These are phyloP conservation scores for Trypanosoma vivax DNA, from an alignment of 208 protist species.

Conservation along the genomic window DNA sequence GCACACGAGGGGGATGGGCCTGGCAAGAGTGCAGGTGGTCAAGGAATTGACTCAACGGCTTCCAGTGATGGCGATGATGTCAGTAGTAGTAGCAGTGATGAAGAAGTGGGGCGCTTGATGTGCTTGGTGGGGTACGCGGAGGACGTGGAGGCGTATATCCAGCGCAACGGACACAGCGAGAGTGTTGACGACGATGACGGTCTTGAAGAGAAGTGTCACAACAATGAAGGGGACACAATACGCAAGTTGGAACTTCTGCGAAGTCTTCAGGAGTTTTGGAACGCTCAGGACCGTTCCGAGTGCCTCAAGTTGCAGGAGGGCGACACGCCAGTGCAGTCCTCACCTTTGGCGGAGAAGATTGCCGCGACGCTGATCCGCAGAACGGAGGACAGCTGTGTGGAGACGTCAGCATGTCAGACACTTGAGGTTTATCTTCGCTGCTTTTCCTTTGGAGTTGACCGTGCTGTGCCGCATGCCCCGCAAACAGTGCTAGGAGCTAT, in stretches of 20 bases:
- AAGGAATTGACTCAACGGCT: neutral
- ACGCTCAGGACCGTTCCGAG: constrained; percentile 65
- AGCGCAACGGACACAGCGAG: constrained; percentile 5
- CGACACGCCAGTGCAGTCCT: constrained; percentile 23
- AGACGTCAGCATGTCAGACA: constrained; percentile 50
- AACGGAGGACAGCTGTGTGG: constrained; percentile 60
- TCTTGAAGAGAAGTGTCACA: constrained; percentile 43
- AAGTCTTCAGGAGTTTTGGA: constrained; percentile 74
- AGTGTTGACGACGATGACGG: constrained; percentile 30
- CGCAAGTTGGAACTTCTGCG: constrained; percentile 80
- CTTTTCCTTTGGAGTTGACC: constrained; percentile 30
- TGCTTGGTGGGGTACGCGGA: constrained; percentile 29
- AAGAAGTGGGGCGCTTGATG: constrained; percentile 8
- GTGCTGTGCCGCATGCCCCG: constrained; percentile 14
- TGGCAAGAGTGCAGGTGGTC: neutral
- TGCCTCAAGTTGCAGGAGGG: constrained; percentile 41
- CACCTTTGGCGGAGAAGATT: constrained; percentile 34
- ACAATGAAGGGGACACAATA: constrained; percentile 68
- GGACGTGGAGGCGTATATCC: constrained; percentile 29
- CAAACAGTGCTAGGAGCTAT: constrained; percentile 34
- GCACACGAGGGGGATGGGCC: neutral
- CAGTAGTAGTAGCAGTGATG: neutral
- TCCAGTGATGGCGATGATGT: neutral
- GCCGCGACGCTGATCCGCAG: constrained; percentile 25
- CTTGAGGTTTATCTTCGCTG: constrained; percentile 66